Conservation (phyloP, 2,329 filamentous ascomycete genomes). For the Neoscytalidium dimidiatum region DNA sequence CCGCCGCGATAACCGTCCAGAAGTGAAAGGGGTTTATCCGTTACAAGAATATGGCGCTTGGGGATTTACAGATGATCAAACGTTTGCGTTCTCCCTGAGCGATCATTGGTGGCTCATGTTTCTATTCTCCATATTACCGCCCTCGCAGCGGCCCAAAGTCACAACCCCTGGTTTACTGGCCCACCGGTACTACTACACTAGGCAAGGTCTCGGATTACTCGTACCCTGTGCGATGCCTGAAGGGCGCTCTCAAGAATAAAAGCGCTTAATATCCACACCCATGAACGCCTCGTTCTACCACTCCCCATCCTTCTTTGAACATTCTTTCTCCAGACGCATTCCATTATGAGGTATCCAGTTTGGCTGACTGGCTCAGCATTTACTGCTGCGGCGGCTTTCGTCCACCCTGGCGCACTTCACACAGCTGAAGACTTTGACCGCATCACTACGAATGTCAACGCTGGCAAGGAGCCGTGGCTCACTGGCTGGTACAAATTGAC, state of each 20-base stretch:
- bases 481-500: conserved; percentile 38
- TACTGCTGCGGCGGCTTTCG: conserved; percentile 23
- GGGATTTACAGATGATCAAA: neutral
- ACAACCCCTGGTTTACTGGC: neutral
- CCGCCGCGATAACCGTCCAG: neutral
- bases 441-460: conserved; percentile 40
- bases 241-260: neutral
- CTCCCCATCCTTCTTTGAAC: neutral
- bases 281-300: neutral
- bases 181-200: neutral
- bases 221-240: neutral
- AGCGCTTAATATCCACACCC: neutral
- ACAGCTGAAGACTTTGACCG: conserved; percentile 41
- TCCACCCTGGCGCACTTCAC: conserved; percentile 41
- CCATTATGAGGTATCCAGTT: neutral
- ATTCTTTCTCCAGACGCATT: neutral
- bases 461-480: conserved; percentile 37
- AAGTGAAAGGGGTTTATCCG: neutral
- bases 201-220: neutral
- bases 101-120: neutral
- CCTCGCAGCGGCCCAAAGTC: neutral
- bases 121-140: neutral
- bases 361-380: conserved; percentile 7
- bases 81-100: neutral
- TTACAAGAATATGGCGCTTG: neutral